Conservation (phyloP, 139 green algal species). For the Dunaliella sp. region DNA sequence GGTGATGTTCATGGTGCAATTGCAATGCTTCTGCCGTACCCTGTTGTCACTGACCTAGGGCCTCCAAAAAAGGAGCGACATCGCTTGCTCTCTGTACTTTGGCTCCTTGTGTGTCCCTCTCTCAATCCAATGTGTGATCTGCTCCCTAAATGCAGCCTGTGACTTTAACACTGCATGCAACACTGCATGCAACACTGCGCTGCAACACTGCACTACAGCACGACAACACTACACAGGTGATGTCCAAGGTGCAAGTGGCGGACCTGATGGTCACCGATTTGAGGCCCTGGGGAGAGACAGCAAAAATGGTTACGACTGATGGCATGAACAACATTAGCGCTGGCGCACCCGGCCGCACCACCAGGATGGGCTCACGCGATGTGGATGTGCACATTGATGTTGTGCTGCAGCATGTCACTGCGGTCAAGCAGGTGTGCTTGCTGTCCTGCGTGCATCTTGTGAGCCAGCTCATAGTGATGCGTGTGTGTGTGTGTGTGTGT, state of each 20-base stretch:
- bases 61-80: too few relatives aligned
- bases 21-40: too few relatives aligned
- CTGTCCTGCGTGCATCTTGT: not conserved
- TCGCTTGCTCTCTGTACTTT: too few relatives aligned
- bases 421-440: not conserved
- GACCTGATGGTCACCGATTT: not conserved
- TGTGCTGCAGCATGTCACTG: not conserved
- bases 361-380: too few relatives aligned
- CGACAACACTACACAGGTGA: not conserved
- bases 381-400: not conserved
- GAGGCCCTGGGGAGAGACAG: not conserved
- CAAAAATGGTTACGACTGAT: not conserved
- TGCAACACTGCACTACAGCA: not conserved
- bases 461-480: not conserved
- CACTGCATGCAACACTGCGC: too few relatives aligned
- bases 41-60: too few relatives aligned
- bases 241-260: not conserved
- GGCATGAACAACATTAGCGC: not conserved
- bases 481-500: not conserved
- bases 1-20: not conserved
- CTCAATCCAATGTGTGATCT: too few relatives aligned
- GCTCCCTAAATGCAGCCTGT: too few relatives aligned
- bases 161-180: too few relatives aligned
- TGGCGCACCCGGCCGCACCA: not conserved
- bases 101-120: too few relatives aligned